phyloP scores from a whole-genome alignment of 2,329 filamentous ascomycete species.

The Phialocephala sp. region DNA sequence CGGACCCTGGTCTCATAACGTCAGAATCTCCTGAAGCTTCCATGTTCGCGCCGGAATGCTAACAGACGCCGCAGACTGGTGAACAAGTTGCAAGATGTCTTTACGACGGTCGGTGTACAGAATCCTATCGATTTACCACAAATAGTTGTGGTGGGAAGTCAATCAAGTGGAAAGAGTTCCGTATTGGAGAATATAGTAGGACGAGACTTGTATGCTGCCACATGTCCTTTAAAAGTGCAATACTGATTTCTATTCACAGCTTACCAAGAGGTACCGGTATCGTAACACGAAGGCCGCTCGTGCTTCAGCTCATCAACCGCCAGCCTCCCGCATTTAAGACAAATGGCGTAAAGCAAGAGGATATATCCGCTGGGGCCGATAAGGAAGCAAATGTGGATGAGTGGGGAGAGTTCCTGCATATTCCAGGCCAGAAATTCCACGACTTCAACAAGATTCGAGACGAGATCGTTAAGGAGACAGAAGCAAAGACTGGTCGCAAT shows the following conservation, averaged over 20 bases:
- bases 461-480: slow-evolving; percentile 95
- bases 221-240: slow-evolving; percentile 22
- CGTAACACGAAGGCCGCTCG: slow-evolving; percentile 92
- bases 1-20: slow-evolving; percentile 71
- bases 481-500: slow-evolving; percentile 95
- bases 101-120: slow-evolving; percentile 96
- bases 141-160: slow-evolving; percentile 97
- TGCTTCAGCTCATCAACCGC: slow-evolving; percentile 97
- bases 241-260: slow-evolving; percentile 56
- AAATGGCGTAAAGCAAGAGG: slow-evolving; percentile 75
- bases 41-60: slow-evolving; percentile 37
- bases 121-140: slow-evolving; percentile 99
- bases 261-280: slow-evolving; percentile 97
- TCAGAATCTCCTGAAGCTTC: slow-evolving; percentile 45
- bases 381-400: slow-evolving; percentile 91
- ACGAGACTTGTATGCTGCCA: slow-evolving; percentile 84
- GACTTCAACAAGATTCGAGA: slow-evolving; percentile 99
- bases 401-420: slow-evolving; percentile 98
- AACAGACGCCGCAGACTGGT: slow-evolving; percentile 67
- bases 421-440: slow-evolving; percentile 95
- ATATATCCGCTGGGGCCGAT: slow-evolving; percentile 71
- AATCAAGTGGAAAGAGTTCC: slow-evolving; percentile 99
- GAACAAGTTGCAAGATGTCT: slow-evolving; percentile 99
- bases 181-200: slow-evolving; percentile 99
- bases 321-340: slow-evolving; percentile 64